phyloP scores from a whole-genome alignment of 225 moss, liverwort and hornwort species.

The Physcomitrellopsis africana region DNA sequence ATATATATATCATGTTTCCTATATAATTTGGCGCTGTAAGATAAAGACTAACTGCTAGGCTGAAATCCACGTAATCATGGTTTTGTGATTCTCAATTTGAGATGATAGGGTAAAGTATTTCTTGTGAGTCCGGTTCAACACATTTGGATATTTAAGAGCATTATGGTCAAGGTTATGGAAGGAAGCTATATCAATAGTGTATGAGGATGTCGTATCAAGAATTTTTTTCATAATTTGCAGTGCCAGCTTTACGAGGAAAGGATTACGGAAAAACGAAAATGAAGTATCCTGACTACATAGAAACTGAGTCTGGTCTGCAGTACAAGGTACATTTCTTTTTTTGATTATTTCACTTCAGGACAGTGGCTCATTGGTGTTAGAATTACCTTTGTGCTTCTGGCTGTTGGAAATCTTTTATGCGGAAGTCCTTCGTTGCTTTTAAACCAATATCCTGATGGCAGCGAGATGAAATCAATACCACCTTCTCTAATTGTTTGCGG shows the following conservation, averaged over 20 bases:
- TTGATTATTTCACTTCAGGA: not conserved
- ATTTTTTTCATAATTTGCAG: slow-evolving; percentile 51
- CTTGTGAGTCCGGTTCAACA: too few species aligned
- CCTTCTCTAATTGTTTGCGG: slow-evolving; percentile 8
- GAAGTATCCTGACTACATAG: slow-evolving; percentile 84
- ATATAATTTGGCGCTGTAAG: not conserved
- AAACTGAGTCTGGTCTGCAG: slow-evolving; percentile 87
- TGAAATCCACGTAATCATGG: too few species aligned
- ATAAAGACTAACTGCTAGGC: not conserved
- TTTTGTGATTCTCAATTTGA: too few species aligned
- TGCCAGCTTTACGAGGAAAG: slow-evolving; percentile 95
- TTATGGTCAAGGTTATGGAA: too few species aligned
- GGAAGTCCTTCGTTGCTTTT: slow-evolving; percentile 13
- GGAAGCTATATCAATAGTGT: not conserved
- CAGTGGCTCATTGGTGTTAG: not conserved
- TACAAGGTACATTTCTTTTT: slow-evolving; percentile 65
- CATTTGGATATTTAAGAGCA: not conserved
- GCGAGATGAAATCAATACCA: slow-evolving; percentile 9
- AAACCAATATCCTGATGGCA: not conserved
- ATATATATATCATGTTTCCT: not conserved
- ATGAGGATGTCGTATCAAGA: slow-evolving; percentile 13
- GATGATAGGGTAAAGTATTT: too few species aligned
- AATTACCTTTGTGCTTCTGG: not conserved
- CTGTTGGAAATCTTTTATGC: not conserved
- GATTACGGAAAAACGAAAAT: slow-evolving; percentile 97